A percentile compares a stretch with the other conserved stretches of the same genome.
Evolutionary conservation across 208 protist genomes (phyloP).

Genomic region (Acanthamoeba culbertsoni): DNA sequence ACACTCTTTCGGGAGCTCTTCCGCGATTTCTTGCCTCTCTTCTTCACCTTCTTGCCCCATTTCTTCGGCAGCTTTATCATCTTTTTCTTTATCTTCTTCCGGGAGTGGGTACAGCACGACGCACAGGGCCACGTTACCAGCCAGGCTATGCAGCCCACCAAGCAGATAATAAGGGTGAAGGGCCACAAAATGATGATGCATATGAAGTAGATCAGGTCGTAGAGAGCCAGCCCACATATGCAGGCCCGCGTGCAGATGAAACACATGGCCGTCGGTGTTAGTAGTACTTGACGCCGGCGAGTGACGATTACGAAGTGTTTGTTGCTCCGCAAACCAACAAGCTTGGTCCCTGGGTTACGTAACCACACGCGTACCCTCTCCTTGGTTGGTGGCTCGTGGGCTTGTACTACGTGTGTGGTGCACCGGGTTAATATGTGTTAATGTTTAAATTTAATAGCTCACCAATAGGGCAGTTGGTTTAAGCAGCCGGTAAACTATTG

Average conservation of each 20-base stretch:
- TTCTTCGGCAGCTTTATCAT: conserved; percentile 33
- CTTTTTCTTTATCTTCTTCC: conserved; percentile 29
- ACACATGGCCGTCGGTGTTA: background rate
- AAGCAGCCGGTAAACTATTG: too few relatives aligned
- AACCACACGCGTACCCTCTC: too few relatives aligned
- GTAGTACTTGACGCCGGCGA: background rate
- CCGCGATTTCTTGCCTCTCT: background rate
- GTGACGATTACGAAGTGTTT: too few relatives aligned
- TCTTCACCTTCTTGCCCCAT: conserved; percentile 29
- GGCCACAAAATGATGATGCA: background rate
- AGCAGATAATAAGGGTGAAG: background rate
- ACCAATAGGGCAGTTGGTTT: too few relatives aligned
- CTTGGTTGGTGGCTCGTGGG: too few relatives aligned
- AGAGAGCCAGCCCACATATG: background rate
- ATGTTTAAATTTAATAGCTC: too few relatives aligned
- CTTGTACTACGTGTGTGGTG: too few relatives aligned
- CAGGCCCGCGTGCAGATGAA: background rate
- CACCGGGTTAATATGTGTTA: too few relatives aligned
- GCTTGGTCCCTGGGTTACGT: too few relatives aligned
- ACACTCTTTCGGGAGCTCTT: background rate
- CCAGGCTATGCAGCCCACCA: conserved; percentile 3
- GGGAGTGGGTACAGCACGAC: background rate
- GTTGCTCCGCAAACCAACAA: background rate
- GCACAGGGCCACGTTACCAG: background rate
- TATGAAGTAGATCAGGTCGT: conserved; percentile 4